These are phyloP conservation scores for Prunus dulcis DNA, from an alignment of 306 rosid genomes.

Conservation along the genomic window DNA sequence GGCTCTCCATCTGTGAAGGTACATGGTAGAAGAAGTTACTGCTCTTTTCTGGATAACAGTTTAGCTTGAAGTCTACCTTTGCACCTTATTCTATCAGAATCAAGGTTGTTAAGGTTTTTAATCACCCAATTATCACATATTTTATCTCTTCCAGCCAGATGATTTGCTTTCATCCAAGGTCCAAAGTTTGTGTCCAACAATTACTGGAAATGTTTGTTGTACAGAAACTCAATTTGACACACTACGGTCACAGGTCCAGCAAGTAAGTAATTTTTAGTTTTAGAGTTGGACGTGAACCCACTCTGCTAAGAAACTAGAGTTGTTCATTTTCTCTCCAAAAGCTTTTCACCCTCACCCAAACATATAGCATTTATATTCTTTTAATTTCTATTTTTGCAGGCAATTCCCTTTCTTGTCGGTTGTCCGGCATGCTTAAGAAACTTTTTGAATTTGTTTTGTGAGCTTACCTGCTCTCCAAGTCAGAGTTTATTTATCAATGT, in stretches of 20 bases:
- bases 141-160: slow-evolving; percentile 68
- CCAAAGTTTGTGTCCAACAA: slow-evolving; percentile 94
- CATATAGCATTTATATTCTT: neutral
- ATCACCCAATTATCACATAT: slow-evolving; percentile 16
- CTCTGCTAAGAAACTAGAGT: neutral
- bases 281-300: neutral
- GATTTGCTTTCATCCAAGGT: slow-evolving; percentile 90
- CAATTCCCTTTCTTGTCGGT: slow-evolving; percentile 94
- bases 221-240: slow-evolving; percentile 90
- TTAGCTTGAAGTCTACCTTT: neutral
- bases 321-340: neutral
- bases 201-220: slow-evolving; percentile 89
- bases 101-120: slow-evolving; percentile 8
- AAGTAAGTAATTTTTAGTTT: slow-evolving; percentile 43
- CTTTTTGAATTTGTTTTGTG: slow-evolving; percentile 93
- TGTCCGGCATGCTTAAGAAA: slow-evolving; percentile 99
- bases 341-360: slow-evolving; percentile 1
- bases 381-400: slow-evolving; percentile 55
- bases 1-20: slow-evolving; percentile 84
- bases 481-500: slow-evolving; percentile 97
- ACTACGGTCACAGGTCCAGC: slow-evolving; percentile 78
- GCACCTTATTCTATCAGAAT: neutral
- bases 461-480: slow-evolving; percentile 94
- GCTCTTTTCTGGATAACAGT: neutral
- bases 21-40: slow-evolving; percentile 12